Base-by-base conservation (phyloP, 768 basidiomycete genomes). In the Serpula lacrymans region DNA sequence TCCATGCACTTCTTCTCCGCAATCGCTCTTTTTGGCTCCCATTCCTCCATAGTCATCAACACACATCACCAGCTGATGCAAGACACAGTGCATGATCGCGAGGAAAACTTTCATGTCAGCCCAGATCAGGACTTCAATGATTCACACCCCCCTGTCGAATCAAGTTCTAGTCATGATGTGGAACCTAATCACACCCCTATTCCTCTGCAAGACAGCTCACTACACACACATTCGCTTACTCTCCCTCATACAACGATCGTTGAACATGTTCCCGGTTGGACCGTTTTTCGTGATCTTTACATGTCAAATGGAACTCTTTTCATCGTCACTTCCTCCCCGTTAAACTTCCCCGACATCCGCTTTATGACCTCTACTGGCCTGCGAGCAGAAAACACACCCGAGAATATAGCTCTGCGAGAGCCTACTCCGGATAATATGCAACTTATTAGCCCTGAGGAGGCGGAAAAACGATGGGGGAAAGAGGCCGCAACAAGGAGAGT, bases 261-360 rank as follows among this genome's bases (percentile, higher is more conserved):
- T 10, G 69, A 77, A 17, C 85, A 88, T 41, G 82, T 80, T 4
- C 82, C 82, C 21, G 89, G 90, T 28, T 93, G 90, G 88, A 91
- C 91, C 0, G 63, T 91, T 23, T 89, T 88, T 60, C 74, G 74
- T 20, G 82, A 91, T 57, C 57, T 94, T 4, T 94, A 94, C 72
- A 74, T 91, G 79, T 77, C 81, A 34, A 85, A 90, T 47, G 87
- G 86, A 6, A 90, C 88, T 0, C 72, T 91, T 33, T 80, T 75
- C 60, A 74, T 92, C 53, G 69, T 91, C 41, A 72, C 81, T 5
- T 56, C 65, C 8, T 65, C 72, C 10, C 61, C 63, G 18, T 61
- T 60, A 1, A 56, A 57, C 16, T 78, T 78, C 43, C 81, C 80
- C 7, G 61, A 64, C 5, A 55, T 64, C 43, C 54, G 63, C 20